Evolutionary conservation across 2,329 filamentous ascomycete species (phyloP), one percentile per base, ranked within the genome.

Genomic region (Fusarium foetens): DNA sequence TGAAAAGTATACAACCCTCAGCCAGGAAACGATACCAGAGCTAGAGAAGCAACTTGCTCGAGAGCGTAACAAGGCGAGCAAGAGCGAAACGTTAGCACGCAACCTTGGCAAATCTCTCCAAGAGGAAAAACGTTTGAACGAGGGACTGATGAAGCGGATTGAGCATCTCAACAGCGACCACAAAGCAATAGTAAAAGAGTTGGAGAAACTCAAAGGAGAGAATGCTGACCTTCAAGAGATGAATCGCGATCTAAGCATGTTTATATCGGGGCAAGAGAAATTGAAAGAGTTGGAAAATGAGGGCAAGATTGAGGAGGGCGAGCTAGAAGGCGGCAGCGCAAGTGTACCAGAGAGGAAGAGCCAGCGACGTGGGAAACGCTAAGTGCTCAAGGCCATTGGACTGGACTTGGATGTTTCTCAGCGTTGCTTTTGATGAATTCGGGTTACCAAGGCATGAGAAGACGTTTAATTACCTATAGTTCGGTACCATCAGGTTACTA

Each of bases 181-280:
- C 12, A 86, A 87, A 63, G 84, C 72, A 25, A 81, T 94, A 23
- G 85, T 87, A 45, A 85, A 85, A 66, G 87, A 92, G 79, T 81
- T 91, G 4, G 84, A 85, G 31, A 85, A 84, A 43, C 81, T 93
- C 8, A 88, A 88, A 75, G 78, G 75, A 19, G 89, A 94, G 80
- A 92, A 93, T 73, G 86, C 84, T 42, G 94, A 97, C 74, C 82
- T 97, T 46, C 89, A 91, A 72, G 94, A 97, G 80, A 92, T 94
- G 86, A 97, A 97, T 79, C 88, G 93, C 19, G 95, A 98, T 79
- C 80, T 98, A 79, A 91, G 87, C 55, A 95, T 97, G 87, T 97
- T 95, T 78, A 95, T 98, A 66, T 93, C 90, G 25, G 92, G 93
- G 0, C 90, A 93, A 80, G 91, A 96, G 81, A 95, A 94, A 81